These are phyloP conservation scores for Wickerhamiella bombiphila DNA, from an alignment of 805 yeast genomes.

Conservation along the genomic window DNA sequence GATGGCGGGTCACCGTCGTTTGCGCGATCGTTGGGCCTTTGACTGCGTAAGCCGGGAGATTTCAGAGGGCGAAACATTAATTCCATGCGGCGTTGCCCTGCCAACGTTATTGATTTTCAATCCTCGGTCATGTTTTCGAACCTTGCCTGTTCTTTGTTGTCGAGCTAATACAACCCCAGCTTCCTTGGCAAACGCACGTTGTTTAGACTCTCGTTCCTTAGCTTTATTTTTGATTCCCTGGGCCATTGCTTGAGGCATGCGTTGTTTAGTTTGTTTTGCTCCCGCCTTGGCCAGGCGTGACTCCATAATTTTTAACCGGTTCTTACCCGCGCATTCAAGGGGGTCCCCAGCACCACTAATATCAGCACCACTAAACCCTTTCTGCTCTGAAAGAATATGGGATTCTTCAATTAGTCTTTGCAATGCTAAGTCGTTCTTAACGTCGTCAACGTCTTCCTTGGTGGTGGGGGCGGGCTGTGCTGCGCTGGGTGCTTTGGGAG, in stretches of 20 bases:
- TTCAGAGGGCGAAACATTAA: slow-evolving; percentile 13
- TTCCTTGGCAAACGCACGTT: slow-evolving; percentile 67
- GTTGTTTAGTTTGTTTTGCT: slow-evolving; percentile 36
- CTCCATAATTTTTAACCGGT: slow-evolving; percentile 25
- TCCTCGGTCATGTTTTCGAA: slow-evolving; percentile 53
- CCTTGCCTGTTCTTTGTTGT: slow-evolving; percentile 31
- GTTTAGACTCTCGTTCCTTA: slow-evolving; percentile 31
- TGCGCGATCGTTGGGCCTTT: no score
- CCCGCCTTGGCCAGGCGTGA: slow-evolving; percentile 25
- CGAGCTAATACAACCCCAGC: slow-evolving; percentile 81
- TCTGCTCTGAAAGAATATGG: slow-evolving; percentile 34
- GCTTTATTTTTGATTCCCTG: slow-evolving; percentile 64
- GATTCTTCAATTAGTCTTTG: slow-evolving; percentile 57
- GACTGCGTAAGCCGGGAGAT: no score
- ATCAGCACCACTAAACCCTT: slow-evolving; percentile 23
- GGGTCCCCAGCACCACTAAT: slow-evolving; percentile 21
- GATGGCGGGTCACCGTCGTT: no score
- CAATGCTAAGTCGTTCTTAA: slow-evolving; percentile 52
- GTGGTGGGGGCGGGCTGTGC: slow-evolving; percentile 3
- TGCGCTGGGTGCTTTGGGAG: slow-evolving; percentile 20
- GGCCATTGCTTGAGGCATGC: slow-evolving; percentile 79
- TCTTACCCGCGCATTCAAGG: slow-evolving; percentile 26
- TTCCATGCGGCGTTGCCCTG: slow-evolving; percentile 17
- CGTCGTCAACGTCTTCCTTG: slow-evolving; percentile 31
- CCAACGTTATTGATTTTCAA: slow-evolving; percentile 37